phyloP scores from a whole-genome alignment of 768 basidiomycete genomes.

The Agrocybe praecox region DNA sequence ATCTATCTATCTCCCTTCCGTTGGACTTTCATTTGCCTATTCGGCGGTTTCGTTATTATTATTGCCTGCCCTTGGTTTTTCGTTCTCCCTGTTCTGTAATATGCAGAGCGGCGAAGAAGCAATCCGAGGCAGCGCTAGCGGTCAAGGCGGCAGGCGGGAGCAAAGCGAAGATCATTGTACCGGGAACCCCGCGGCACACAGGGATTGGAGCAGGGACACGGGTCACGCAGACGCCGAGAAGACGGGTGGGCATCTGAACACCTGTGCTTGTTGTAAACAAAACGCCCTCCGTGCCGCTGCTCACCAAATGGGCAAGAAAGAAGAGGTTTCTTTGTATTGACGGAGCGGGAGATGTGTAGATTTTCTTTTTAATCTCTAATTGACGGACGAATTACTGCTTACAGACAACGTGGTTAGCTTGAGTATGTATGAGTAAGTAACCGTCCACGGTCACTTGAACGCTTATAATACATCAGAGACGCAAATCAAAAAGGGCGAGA shows the following conservation, averaged over 20 bases:
- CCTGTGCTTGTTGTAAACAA: not conserved
- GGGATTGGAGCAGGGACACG: conserved; percentile 67
- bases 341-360: too few species aligned
- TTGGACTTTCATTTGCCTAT: not conserved
- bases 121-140: conserved; percentile 60
- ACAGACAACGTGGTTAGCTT: too few species aligned
- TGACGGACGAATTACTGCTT: too few species aligned
- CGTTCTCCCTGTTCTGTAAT: conserved; percentile 9
- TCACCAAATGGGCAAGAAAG: too few species aligned
- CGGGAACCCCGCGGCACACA: conserved; percentile 77
- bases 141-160: conserved; percentile 55
- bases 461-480: too few species aligned
- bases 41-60: not conserved
- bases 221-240: conserved; percentile 75
- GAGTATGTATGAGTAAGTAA: too few species aligned
- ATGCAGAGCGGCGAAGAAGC: conserved; percentile 61
- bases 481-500: too few species aligned
- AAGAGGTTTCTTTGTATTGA: too few species aligned
- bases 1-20: not conserved
- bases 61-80: not conserved
- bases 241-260: conserved; percentile 68
- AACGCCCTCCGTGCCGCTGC: too few species aligned
- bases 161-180: conserved; percentile 68
- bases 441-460: too few species aligned
- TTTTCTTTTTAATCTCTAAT: too few species aligned